phyloP scores from a whole-genome alignment of 768 basidiomycete genomes.

The Rhizopogon sp. region DNA sequence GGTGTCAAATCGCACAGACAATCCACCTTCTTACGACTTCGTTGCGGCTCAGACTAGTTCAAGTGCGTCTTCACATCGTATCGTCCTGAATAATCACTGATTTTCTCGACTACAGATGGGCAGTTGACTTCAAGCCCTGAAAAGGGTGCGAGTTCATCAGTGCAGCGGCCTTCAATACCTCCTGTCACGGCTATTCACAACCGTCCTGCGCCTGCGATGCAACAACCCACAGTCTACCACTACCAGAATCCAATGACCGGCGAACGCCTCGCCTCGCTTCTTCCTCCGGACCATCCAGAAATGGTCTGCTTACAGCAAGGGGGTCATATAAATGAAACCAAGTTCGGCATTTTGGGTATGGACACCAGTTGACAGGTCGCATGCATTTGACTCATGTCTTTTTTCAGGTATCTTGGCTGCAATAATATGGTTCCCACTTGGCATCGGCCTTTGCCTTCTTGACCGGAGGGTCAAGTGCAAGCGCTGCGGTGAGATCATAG shows the following conservation, averaged over 20 bases:
- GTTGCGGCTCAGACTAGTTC: conserved; percentile 21
- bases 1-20: conserved; percentile 22
- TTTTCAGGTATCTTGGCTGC: conserved; percentile 70
- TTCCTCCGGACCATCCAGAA: conserved; percentile 76
- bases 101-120: conserved; percentile 4
- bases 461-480: conserved; percentile 66
- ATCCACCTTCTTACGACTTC: conserved; percentile 47
- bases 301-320: conserved; percentile 84
- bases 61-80: conserved; percentile 18
- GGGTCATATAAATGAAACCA: conserved; percentile 55
- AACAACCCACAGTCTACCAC: conserved; percentile 54
- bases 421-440: conserved; percentile 82
- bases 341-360: conserved; percentile 69
- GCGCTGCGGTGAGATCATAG: conserved; percentile 38
- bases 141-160: conserved; percentile 9
- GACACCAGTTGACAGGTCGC: no score
- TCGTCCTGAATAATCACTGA: background rate
- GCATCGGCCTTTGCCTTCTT: conserved; percentile 71
- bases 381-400: background rate
- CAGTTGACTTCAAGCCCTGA: conserved; percentile 1
- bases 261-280: conserved; percentile 51
- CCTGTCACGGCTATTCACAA: conserved; percentile 16
- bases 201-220: conserved; percentile 24
- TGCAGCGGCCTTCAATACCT: conserved; percentile 8
- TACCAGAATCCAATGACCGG: conserved; percentile 62